Conservation (phyloP, 1,139 yeast genomes). For the Geotrichum aggregatum region DNA sequence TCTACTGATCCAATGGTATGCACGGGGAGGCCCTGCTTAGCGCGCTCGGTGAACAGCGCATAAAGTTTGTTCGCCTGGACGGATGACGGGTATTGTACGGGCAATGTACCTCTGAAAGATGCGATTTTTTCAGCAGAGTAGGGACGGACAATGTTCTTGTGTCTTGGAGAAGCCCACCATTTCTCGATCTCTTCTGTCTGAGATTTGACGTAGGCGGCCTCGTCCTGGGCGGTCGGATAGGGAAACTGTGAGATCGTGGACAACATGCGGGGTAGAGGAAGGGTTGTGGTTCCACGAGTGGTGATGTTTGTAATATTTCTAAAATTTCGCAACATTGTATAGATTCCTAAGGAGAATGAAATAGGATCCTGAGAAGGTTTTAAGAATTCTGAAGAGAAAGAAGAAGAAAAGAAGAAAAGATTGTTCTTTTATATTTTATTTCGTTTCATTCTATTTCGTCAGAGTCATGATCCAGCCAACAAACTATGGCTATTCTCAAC, state of each 20-base stretch:
- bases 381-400: not conserved
- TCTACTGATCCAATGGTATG: conserved; percentile 61
- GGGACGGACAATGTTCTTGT: conserved; percentile 48
- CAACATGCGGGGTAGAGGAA: not conserved
- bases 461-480: no score
- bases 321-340: no score
- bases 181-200: conserved; percentile 41
- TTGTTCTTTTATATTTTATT: not conserved
- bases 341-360: conserved; percentile 1
- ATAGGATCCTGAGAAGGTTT: not conserved
- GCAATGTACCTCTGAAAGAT: conserved; percentile 49
- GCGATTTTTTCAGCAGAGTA: conserved; percentile 54
- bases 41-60: conserved; percentile 43
- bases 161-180: conserved; percentile 55
- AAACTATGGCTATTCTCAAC: no score
- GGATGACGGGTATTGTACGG: conserved; percentile 49
- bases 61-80: conserved; percentile 53
- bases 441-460: no score
- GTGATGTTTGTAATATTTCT: no score
- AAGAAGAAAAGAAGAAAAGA: not conserved
- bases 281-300: not conserved
- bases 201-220: conserved; percentile 33
- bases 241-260: conserved; percentile 40
- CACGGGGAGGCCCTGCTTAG: conserved; percentile 46
- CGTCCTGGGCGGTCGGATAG: conserved; percentile 39